Percentiles rank a stretch among this genome's conserved stretches.
Evolutionary conservation across 768 basidiomycete genomes (phyloP).

Genomic region (Macrolepiota fuliginosa): DNA sequence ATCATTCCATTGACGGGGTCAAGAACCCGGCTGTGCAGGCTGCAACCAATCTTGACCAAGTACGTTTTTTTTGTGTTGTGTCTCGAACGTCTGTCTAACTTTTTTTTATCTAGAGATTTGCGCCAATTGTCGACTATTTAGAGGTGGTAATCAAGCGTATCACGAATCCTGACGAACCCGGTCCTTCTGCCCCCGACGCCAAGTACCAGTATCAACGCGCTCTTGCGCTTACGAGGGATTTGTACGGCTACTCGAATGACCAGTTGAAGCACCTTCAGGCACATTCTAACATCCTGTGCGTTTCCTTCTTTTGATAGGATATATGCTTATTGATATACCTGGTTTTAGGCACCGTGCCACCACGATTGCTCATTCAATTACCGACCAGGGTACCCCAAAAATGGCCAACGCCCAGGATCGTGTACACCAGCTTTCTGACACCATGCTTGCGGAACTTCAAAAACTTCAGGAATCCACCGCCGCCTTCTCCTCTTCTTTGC

Average conservation of each 20-base stretch:
- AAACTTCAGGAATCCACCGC: conserved; percentile 61
- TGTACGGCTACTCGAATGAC: conserved; percentile 65
- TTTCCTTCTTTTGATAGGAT: conserved; percentile 11
- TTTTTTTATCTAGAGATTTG: conserved; percentile 45
- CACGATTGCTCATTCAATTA: conserved; percentile 64
- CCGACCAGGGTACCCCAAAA: conserved; percentile 55
- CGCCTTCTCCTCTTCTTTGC: conserved; percentile 43
- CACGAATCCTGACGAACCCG: conserved; percentile 43
- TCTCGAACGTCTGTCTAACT: conserved; percentile 9
- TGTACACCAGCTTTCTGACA: conserved; percentile 60
- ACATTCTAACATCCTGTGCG: conserved; percentile 66
- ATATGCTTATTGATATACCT: conserved; percentile 9
- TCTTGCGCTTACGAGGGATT: conserved; percentile 58
- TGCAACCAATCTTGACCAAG: conserved; percentile 72
- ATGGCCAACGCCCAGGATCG: conserved; percentile 51
- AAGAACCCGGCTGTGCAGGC: conserved; percentile 59
- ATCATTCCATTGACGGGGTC: conserved; percentile 50
- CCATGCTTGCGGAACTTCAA: conserved; percentile 64
- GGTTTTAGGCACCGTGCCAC: conserved; percentile 61
- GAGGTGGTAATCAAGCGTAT: conserved; percentile 52
- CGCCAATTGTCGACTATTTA: conserved; percentile 75
- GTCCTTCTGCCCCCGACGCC: conserved; percentile 46
- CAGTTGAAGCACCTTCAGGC: conserved; percentile 69
- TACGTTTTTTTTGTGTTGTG: conserved; percentile 27
- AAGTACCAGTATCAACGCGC: conserved; percentile 82